phyloP scores from a whole-genome alignment of 2,329 filamentous ascomycete genomes.

The Cladobotryum mycophilum region DNA sequence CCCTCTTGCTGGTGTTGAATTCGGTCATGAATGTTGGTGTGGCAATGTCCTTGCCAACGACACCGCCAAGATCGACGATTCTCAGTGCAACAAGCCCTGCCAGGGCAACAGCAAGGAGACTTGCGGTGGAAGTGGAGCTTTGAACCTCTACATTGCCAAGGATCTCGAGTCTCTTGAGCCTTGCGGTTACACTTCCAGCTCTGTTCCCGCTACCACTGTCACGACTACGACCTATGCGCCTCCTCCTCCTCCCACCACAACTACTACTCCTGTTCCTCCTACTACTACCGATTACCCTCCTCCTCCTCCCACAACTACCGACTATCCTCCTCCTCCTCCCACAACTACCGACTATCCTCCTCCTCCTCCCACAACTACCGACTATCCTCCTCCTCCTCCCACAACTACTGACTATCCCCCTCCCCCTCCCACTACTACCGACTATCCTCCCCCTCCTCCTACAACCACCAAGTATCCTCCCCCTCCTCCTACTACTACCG shows the following conservation, averaged over 20 bases:
- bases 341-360: slow-evolving; percentile 5
- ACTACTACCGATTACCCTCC: too few species aligned
- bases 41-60: slow-evolving; percentile 47
- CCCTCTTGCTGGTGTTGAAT: slow-evolving; percentile 44
- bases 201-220: slow-evolving; percentile 12
- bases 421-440: slow-evolving; percentile 15
- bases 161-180: slow-evolving; percentile 46
- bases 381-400: neutral
- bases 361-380: neutral
- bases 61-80: slow-evolving; percentile 28
- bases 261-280: slow-evolving; percentile 12
- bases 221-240: slow-evolving; percentile 12
- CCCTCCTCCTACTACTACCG: too few species aligned
- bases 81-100: slow-evolving; percentile 46
- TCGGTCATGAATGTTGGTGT: slow-evolving; percentile 40
- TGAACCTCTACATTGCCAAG: slow-evolving; percentile 42
- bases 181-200: slow-evolving; percentile 30
- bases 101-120: slow-evolving; percentile 37
- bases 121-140: slow-evolving; percentile 37
- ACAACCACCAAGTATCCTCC: slow-evolving; percentile 15
- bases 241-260: slow-evolving; percentile 9
- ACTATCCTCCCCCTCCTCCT: neutral
- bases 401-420: slow-evolving; percentile 3
- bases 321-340: slow-evolving; percentile 11
- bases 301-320: slow-evolving; percentile 11